Evolutionary conservation across 2,329 filamentous ascomycete genomes (phyloP), one percentile per base, ranked within the genome.

Genomic region (Alternaria incomplexa): DNA sequence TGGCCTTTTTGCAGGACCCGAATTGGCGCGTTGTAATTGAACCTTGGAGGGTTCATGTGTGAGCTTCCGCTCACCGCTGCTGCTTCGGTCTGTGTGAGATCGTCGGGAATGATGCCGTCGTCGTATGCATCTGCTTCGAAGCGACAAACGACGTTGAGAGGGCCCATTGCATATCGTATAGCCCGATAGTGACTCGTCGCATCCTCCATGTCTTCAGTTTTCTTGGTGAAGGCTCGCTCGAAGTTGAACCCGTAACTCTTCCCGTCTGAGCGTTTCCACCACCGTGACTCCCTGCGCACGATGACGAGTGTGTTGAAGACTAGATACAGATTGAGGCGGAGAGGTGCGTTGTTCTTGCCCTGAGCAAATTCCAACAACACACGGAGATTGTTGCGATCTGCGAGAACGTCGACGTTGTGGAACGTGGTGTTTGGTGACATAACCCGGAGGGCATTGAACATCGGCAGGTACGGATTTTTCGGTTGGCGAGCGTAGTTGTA

Each of bases 121-220:
- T 72, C 66, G 59, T 73, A 75, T 3, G 73, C 73, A 32, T 77
- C 73, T 28, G 71, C 73, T 59, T 77, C 74, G 55, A 74, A 77
- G 20, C 73, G 72, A 3, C 64, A 62, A 6, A 75, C 70, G 13
- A 77, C 66, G 23, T 69, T 67, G 2, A 77, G 54, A 0, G 72
- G 66, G 0, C 72, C 75, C 70, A 77, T 70, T 12, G 63, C 45
- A 43, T 77, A 76, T 8, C 67, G 65, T 23, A 77, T 75, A 1
- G 68, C 73, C 17, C 75, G 72, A 52, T 77, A 77, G 56, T 77
- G 74, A 36, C 67, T 73, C 5, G 73, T 72, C 9, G 74, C 69
- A 6, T 76, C 71, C 22, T 66, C 58, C 69, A 77, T 70, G 15
- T 67, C 74, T 6, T 65, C 23, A 3, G 51, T 52, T 6, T 67